Evolutionary conservation across 2,329 filamentous ascomycete genomes (phyloP).

Genomic region (Phaeoacremonium minimum): DNA sequence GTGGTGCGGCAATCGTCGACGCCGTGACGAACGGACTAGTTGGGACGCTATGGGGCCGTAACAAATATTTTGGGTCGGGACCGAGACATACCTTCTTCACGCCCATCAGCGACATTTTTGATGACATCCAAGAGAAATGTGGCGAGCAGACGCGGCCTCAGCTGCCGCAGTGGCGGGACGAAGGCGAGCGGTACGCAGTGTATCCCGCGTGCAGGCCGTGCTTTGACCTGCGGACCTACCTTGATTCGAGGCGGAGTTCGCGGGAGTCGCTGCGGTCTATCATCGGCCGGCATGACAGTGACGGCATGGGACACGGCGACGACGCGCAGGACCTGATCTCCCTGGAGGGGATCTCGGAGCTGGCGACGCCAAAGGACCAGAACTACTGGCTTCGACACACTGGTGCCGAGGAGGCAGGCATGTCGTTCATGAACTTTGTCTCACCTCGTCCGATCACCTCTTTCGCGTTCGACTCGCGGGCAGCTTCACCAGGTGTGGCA

Average conservation of each 20-base stretch:
- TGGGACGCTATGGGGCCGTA: conserved; percentile 39
- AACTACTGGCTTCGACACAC: conserved; percentile 21
- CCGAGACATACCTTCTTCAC: conserved; percentile 37
- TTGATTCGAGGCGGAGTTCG: conserved; percentile 35
- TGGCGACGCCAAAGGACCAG: conserved; percentile 34
- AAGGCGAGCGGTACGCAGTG: conserved; percentile 31
- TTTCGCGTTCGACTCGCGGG: conserved; percentile 17
- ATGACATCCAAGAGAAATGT: conserved; percentile 40
- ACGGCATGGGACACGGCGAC: conserved; percentile 22
- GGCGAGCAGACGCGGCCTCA: conserved; percentile 30
- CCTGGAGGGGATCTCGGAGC: conserved; percentile 32
- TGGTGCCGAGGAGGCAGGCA: conserved; percentile 27
- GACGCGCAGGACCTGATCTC: conserved; percentile 32
- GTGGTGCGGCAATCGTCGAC: conserved; percentile 38
- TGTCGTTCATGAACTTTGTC: conserved; percentile 23
- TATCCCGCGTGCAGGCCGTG: conserved; percentile 35
- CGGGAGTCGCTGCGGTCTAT: conserved; percentile 36
- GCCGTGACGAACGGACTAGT: conserved; percentile 29
- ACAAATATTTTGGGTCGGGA: conserved; percentile 35
- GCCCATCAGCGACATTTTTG: conserved; percentile 36
- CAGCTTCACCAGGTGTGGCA: conserved; percentile 20
- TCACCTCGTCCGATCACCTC: conserved; percentile 19
- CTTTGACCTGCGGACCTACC: conserved; percentile 33
- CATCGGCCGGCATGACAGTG: conserved; percentile 23
- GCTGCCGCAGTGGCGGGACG: conserved; percentile 34